Evolutionary conservation across 805 yeast species (phyloP), one percentile per base, ranked within the genome.

Genomic region (Candida quercuum): DNA sequence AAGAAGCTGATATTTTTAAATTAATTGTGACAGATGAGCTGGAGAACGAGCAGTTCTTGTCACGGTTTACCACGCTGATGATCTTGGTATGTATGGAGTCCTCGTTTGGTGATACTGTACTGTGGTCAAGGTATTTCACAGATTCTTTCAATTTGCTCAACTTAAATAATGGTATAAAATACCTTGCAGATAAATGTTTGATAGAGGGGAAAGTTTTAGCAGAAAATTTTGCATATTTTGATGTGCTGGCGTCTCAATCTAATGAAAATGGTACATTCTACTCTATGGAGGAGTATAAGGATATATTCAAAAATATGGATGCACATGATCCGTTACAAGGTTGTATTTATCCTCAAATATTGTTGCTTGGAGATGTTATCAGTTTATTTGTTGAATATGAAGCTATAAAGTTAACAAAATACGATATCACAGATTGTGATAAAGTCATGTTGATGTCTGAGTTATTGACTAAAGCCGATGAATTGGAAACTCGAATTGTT

Each of bases 401-500:
- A 17, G 40, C 38, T 9, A 32, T 36, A 19, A 43, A 37, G 11
- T 18, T 23, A 14, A 41, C 37, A 28, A 10, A 24, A 12, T 24
- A 13, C 7, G 39, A 37, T 26, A 26, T 40, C 12, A 38, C 45
- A 6, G 42, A 41, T n/a, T 46, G 43, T 37, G 51, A 56, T 30
- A 40, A 46, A 24, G 36, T 43, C 28, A 40, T 37, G 5, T 23
- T 41, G 19, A 40, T 49, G 6, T 36, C 47, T 18, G 48, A 44
- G 25, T 36, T 50, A 39, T 27, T 47, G 11, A 46, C 36, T 11
- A 43, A 38, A 40, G 49, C 51, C 4, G 46, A 54, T 59, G 66
- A 47, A 2, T 39, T 77, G 27, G 81, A 75, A 35, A 25, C 28
- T 5, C 63, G 59, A 37, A 65, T 75, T 29, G 67, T 69, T 38